phyloP scores from a whole-genome alignment of 2,329 filamentous ascomycete genomes.

The Cladosporium sp. region DNA sequence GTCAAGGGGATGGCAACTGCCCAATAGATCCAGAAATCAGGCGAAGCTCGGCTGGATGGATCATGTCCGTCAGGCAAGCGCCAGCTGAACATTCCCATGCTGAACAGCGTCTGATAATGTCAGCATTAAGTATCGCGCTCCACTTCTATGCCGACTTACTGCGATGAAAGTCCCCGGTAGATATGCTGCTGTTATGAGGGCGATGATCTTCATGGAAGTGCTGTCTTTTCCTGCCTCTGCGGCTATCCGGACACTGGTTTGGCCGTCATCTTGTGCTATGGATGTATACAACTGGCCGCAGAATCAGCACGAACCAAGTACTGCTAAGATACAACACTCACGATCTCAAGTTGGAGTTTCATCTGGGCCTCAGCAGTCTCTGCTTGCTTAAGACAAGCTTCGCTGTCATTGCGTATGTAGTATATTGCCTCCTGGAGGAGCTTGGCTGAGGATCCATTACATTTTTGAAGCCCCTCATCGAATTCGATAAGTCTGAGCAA shows the following conservation, averaged over 20 bases:
- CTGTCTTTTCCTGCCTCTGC: conserved; percentile 44
- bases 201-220: conserved; percentile 49
- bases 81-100: conserved; percentile 19
- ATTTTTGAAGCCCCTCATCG: too few relatives aligned
- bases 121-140: background rate
- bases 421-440: conserved; percentile 9
- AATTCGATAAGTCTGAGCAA: background rate
- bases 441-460: background rate
- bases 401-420: conserved; percentile 12
- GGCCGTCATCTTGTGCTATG: conserved; percentile 18
- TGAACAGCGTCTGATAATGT: conserved; percentile 12
- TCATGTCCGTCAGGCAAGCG: background rate
- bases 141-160: background rate
- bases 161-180: conserved; percentile 50
- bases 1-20: conserved; percentile 27
- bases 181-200: conserved; percentile 47
- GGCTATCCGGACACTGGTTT: conserved; percentile 27
- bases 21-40: conserved; percentile 32
- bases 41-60: conserved; percentile 18
- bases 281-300: conserved; percentile 15
- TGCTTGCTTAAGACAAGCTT: conserved; percentile 4
- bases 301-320: background rate
- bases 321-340: too few relatives aligned
- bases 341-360: too few relatives aligned
- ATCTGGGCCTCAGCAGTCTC: background rate